A percentile compares a stretch with the other conserved stretches of the same genome.
These are phyloP conservation scores for Flaveria ramosissima DNA, from an alignment of 129 eudicot genomes.

Conservation along the genomic window DNA sequence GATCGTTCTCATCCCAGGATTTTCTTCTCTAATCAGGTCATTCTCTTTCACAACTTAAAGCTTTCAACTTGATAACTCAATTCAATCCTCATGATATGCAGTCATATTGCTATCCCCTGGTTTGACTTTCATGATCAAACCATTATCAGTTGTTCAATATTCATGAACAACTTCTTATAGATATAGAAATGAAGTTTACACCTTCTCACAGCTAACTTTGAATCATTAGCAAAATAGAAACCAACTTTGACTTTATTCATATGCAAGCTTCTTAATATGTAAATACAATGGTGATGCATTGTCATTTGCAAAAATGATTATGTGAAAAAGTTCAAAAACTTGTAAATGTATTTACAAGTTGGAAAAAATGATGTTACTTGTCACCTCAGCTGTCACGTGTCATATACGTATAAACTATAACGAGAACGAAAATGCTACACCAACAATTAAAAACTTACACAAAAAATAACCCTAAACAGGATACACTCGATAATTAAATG, in stretches of 20 bases:
- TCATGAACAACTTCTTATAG: too few relatives aligned
- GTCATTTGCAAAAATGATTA: too few relatives aligned
- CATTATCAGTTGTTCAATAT: too few relatives aligned
- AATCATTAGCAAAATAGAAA: neutral
- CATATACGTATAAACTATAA: too few relatives aligned
- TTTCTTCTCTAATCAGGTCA: constrained; percentile 88
- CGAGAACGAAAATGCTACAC: too few relatives aligned
- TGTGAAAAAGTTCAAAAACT: too few relatives aligned
- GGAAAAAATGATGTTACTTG: too few relatives aligned
- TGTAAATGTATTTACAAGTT: too few relatives aligned
- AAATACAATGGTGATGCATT: too few relatives aligned
- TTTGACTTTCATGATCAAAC: neutral
- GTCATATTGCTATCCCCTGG: constrained; percentile 5
- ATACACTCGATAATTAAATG: neutral
- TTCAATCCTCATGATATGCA: neutral
- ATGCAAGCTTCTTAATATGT: too few relatives aligned
- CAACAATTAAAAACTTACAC: neutral
- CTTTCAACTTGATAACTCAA: constrained; percentile 14
- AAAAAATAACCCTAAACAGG: too few relatives aligned
- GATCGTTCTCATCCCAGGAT: constrained; percentile 72
- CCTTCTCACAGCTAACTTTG: neutral
- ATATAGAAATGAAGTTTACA: neutral
- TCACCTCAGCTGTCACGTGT: too few relatives aligned
- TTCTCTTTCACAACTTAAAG: constrained; percentile 14
- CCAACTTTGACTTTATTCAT: neutral